These are phyloP conservation scores for Garcia nutans DNA, from an alignment of 345 rosid genomes.

Conservation along the genomic window DNA sequence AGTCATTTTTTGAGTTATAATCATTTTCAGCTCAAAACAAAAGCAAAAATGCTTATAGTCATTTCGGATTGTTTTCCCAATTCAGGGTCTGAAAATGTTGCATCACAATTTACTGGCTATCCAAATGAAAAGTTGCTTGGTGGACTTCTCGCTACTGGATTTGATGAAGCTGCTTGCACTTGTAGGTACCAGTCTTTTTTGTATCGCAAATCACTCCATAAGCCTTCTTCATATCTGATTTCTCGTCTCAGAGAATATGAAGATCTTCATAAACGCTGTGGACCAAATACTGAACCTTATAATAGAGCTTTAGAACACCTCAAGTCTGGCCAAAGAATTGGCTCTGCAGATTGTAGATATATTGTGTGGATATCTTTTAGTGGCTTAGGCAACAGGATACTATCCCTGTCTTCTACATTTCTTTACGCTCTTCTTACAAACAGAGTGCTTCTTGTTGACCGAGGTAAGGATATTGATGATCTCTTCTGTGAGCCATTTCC, in stretches of 20 bases:
- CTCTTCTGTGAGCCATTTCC: slow-evolving; percentile 37
- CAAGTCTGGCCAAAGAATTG: slow-evolving; percentile 16
- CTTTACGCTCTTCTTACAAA: slow-evolving; percentile 33
- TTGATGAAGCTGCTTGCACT: slow-evolving; percentile 24
- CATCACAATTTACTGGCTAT: not conserved
- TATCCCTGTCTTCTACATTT: slow-evolving; percentile 28
- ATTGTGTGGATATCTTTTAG: slow-evolving; percentile 32
- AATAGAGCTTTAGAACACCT: slow-evolving; percentile 20
- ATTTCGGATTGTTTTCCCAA: not conserved
- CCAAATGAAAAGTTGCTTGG: slow-evolving; percentile 24
- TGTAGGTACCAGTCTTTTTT: slow-evolving; percentile 22
- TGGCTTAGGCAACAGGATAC: slow-evolving; percentile 33
- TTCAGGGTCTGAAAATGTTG: slow-evolving; percentile 1
- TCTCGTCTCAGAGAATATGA: slow-evolving; percentile 28
- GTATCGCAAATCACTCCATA: slow-evolving; percentile 21
- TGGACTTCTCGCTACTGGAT: slow-evolving; percentile 29
- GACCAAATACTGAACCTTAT: slow-evolving; percentile 26
- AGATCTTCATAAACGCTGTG: slow-evolving; percentile 32
- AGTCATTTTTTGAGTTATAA: no score
- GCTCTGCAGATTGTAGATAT: slow-evolving; percentile 25
- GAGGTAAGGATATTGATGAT: slow-evolving; percentile 29
- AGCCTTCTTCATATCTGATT: slow-evolving; percentile 32
- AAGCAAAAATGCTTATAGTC: no score
- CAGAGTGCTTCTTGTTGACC: slow-evolving; percentile 31
- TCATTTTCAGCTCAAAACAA: no score